These are phyloP conservation scores for Colletotrichum abscissum DNA, from an alignment of 2,329 filamentous ascomycete species.

Conservation along the genomic window DNA sequence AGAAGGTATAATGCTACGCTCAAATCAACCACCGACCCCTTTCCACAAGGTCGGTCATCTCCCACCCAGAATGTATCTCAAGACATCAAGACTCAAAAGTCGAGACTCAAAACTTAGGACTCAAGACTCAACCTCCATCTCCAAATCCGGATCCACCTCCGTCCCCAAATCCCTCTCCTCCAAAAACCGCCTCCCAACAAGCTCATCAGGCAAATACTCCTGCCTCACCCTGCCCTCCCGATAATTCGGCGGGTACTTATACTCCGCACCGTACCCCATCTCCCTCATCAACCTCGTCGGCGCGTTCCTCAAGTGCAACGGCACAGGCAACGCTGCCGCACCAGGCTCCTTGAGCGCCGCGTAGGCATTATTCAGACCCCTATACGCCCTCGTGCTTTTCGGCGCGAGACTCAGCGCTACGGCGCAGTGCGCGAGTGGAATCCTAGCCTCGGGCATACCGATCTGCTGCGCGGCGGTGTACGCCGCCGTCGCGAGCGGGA, in stretches of 20 bases:
- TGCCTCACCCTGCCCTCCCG: constrained; percentile 83
- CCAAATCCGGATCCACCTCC: constrained; percentile 78
- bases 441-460: constrained; percentile 93
- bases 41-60: not conserved
- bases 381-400: constrained; percentile 89
- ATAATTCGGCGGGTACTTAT: constrained; percentile 97
- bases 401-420: constrained; percentile 83
- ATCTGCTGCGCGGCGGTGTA: constrained; percentile 93
- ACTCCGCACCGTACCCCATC: constrained; percentile 87
- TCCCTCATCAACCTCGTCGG: constrained; percentile 95
- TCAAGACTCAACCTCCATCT: constrained; percentile 46
- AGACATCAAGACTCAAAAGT: too few species aligned
- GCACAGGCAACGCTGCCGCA: constrained; percentile 83
- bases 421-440: constrained; percentile 88
- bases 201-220: constrained; percentile 86
- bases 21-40: not conserved
- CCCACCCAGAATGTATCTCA: too few species aligned
- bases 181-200: constrained; percentile 79
- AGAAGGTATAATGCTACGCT: not conserved
- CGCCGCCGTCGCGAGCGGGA: constrained; percentile 85
- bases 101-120: too few species aligned
- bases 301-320: constrained; percentile 89
- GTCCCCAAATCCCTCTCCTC: constrained; percentile 84
- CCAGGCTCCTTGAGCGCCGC: constrained; percentile 85
- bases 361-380: constrained; percentile 83